Base-by-base conservation (phyloP, 2,329 filamentous ascomycete genomes). In the Colletotrichum tanaceti region DNA sequence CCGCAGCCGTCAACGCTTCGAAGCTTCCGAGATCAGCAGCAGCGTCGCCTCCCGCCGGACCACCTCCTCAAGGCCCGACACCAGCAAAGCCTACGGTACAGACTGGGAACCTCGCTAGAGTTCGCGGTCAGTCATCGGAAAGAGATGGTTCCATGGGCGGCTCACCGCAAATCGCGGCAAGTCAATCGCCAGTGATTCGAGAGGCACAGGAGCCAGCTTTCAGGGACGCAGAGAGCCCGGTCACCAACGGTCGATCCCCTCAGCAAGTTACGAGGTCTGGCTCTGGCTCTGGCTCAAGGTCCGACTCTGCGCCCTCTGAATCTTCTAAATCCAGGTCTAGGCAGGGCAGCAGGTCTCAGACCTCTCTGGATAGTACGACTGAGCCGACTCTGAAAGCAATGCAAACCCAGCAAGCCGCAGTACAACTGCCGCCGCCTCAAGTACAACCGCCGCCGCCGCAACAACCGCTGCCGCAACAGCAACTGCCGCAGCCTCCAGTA, bases 281-380 rank as follows among this genome's bases (percentile, higher is more conserved):
- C 7, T 35, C 74, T 41, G 77, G 80, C 72, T 73, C 77, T 65
- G 76, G 74, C 43, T 78, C 80, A 52, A 80, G 77, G 71, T 73
- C 78, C 54, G 79, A 85, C 20, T 69, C 76, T 14, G 70, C 60
- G 11, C 77, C 74, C 43, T 70, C 71, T 13, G 75, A 77, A 16
- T 28, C 72, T 1, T 58, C 73, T n/a, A 86, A 79, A 67, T 72
- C 73, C 28, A 79, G 79, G 58, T 46, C 77, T 38, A 75, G 73
- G n/a, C 76, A 77, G 62, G 72, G 58, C n/a, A 85, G 88, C 32
- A 85, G 88, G 20, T 83, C 86, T 43, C 90, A 91, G 75, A 85
- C 86, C 35, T 91, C 91, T 0, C 82, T 92, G 14, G 93, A 96
- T 72, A 92, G 87, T 73, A 86, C 85, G 2, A 86, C 86, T 32